Base-by-base conservation (phyloP, 768 basidiomycete genomes). In the Phlegmacium glaucopus region DNA sequence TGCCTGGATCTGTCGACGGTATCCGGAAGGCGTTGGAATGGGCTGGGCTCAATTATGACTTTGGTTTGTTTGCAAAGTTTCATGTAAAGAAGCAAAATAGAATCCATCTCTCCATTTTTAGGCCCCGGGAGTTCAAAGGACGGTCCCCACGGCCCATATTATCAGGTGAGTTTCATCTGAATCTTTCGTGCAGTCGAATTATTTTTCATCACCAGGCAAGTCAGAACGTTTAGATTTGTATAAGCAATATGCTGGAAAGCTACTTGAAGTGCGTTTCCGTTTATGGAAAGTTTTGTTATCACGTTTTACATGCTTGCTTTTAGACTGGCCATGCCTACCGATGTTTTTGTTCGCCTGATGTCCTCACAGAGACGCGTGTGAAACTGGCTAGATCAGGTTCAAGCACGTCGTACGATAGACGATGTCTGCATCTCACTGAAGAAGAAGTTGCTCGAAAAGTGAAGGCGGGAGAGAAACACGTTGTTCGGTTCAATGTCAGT, bases 11-110 rank as follows among this genome's bases (percentile, higher is more conserved):
- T 11, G 86, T 95, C 2, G 89, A 96, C 29, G 82, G 79, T 9
- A 86, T 97, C 35, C 72, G 81, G 45, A 72, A 72, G 13, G 85
- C 87, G 4, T 66, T 99, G 47, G 78, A 82, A 12, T 98, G 96
- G 96, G 90, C 94, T 43, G 91, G 92, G 7, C 67, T 99, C 17
- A 76, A 90, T 7, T 95, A 90, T 63, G 95, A 98, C 62, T 86
- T 86, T 69, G 96, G 95, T 92, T 45, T 39, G 77, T 63, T 12
- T 26, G 15, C 34, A n/a, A 9, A 13, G 32, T 10, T 37, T 48
- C 8, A 42, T 34, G 27, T 13, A 17, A 9, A 11, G 13, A 12
- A 30, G 34, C 10, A 0, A 45, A 35, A 9, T 40, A 44, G 39
- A 47, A 38, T n/a, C n/a, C n/a, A 16, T 35, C 44, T 5, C n/a